Evolutionary conservation across 352 stramenopile genomes (phyloP), one percentile per base, ranked within the genome.

Genomic region (Phytopythium litorale): DNA sequence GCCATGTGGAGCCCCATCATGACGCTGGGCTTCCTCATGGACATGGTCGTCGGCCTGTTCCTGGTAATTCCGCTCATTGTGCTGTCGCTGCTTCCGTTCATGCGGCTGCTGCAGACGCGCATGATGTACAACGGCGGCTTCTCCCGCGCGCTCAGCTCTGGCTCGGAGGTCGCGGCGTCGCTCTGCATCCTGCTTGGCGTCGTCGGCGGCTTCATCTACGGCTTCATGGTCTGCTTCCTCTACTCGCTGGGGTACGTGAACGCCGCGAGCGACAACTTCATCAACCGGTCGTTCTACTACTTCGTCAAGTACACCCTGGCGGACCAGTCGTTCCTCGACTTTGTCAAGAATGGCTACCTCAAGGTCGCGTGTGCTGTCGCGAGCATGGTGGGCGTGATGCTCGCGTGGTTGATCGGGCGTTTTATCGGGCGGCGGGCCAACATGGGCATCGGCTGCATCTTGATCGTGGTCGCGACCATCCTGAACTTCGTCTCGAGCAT

Each of bases 91-190:
- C 61, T 96, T 45, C 87, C 87, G 38, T 96, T 96, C 58, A 92
- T 96, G 81, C 83, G 83, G 13, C 90, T 92, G 35, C 69, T 96
- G 23, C 87, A 96, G 60, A 92, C 84, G 7, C 83, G 87, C 21
- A 91, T 91, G 56, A 89, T 96, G 74, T 96, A 92, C 72, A 96
- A 92, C 48, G 84, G 87, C 16, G 87, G 87, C 46, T 96, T 96
- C 59, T 91, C 87, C 8, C 75, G 84, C 48, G 72, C 87, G 5
- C 51, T 96, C 35, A 88, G 80, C 37, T 91, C 83, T 51, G 87
- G 81, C 7, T 91, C 83, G 1, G 84, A 96, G 35, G 84, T 92
- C n/a, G 87, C 87, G 0, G 86, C 86, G 18, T 93, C 84, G 43
- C 71, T 96, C 42, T 80, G 77, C 52, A 90, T 93, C 59, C 64